Conservation (phyloP, 371 early-diverging fungal species). For the Apophysomyces trapeziformis region DNA sequence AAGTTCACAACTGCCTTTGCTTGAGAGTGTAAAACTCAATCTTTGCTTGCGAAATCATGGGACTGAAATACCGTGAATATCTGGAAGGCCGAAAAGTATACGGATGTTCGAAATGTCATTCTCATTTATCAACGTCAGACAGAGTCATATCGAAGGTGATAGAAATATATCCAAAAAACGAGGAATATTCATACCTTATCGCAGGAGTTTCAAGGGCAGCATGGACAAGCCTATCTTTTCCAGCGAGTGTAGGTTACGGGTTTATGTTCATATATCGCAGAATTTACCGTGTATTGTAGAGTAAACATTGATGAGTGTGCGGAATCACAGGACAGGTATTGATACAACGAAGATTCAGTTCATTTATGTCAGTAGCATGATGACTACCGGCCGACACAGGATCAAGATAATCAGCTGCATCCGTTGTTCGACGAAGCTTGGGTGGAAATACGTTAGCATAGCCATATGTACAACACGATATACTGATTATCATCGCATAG, state of each 20-base stretch:
- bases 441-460: conserved; percentile 72
- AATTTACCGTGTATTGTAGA: conserved; percentile 2
- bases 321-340: conserved; percentile 41
- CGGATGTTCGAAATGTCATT: conserved; percentile 64
- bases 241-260: conserved; percentile 50
- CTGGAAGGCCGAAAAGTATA: conserved; percentile 52
- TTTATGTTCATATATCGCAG: neutral
- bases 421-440: conserved; percentile 60
- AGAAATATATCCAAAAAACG: too few species aligned
- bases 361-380: conserved; percentile 32
- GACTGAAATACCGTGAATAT: conserved; percentile 31
- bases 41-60: conserved; percentile 18
- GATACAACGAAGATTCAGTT: neutral
- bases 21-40: neutral
- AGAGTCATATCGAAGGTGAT: conserved; percentile 68
- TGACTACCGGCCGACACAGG: conserved; percentile 79
- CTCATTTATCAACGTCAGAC: conserved; percentile 66
- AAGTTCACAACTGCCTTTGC: neutral
- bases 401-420: conserved; percentile 68
- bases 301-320: conserved; percentile 55
- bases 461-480: neutral
- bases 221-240: conserved; percentile 77
- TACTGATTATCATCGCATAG: conserved; percentile 27
- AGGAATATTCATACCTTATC: neutral
- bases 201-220: conserved; percentile 74